Evolutionary conservation across 768 basidiomycete genomes (phyloP), one percentile per base, ranked within the genome.

Genomic region (Guyanaporus albipodus): DNA sequence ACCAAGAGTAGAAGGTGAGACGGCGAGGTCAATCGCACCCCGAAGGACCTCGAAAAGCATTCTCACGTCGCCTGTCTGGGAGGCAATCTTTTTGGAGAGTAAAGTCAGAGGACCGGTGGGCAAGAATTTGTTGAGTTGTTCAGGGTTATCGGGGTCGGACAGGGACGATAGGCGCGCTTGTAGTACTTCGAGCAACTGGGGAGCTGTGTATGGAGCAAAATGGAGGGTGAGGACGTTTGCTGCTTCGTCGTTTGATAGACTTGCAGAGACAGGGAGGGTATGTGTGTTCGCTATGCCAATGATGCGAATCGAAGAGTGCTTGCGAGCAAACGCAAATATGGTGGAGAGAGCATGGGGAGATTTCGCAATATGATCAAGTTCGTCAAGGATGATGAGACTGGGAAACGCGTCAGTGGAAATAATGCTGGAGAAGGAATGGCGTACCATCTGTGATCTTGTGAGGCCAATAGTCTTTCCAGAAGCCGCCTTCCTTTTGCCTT

Each of bases 211-310:
- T 0, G 91, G 87, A 17, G 82, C 70, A 59, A 93, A 92, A 61
- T 91, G 89, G 28, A 91, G 67, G 1, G 88, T 91, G 21, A 70
- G 67, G 19, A 85, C 77, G 24, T 61, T 60, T 38, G 61, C 67
- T 46, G 75, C 61, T 9, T 56, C 64, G 24, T 66, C 60, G 19
- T 67, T 56, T 10, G 72, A 49, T 58, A 73, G 49, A 11, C 70
- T 70, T 8, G 68, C 59, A 0, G 81, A 73, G 3, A 82, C 75
- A 2, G 85, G 83, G 21, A 94, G 78, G 6, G 89, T 91, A 57
- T 92, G 91, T 2, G 87, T 89, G 58, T 94, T 94, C 32, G 91
- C 89, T 60, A 94, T 91, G 29, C 86, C 89, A 55, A 93, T 82
- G 32, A 91, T 55, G 38, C 88, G 80, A 46, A 92, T 63, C 29